Conservation (phyloP, 768 basidiomycete genomes). For the Phlebiopsis gigantea region DNA sequence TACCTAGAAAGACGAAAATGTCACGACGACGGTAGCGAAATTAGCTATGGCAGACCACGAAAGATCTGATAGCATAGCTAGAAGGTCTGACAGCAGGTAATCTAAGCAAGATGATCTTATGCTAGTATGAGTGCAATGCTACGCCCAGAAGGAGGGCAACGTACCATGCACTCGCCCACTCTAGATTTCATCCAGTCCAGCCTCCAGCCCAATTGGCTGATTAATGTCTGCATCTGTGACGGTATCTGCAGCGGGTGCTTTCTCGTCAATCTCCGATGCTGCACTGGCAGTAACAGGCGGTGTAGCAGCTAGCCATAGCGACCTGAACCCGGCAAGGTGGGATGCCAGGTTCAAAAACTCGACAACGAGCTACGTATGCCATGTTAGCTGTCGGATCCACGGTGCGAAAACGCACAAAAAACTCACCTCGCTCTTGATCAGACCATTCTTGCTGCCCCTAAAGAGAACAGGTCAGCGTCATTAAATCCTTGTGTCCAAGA, state of each 20-base stretch:
- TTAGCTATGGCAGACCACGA: too few species aligned
- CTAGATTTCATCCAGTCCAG: conserved; percentile 13
- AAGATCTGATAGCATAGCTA: too few species aligned
- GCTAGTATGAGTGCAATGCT: too few species aligned
- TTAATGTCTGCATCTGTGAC: conserved; percentile 9
- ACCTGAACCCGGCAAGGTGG: conserved; percentile 56
- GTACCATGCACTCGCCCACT: too few species aligned
- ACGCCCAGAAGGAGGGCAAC: too few species aligned
- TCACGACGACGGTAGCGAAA: too few species aligned
- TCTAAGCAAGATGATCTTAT: too few species aligned
- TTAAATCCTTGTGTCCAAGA: background rate
- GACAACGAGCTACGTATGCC: conserved; percentile 31
- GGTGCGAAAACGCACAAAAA: background rate
- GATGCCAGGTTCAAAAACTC: conserved; percentile 41
- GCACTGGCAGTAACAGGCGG: conserved; percentile 25
- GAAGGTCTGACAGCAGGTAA: too few species aligned
- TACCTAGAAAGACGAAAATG: too few species aligned
- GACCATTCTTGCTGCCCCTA: background rate
- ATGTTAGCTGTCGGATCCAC: background rate
- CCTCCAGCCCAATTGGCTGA: conserved; percentile 8
- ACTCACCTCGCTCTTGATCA: conserved; percentile 3
- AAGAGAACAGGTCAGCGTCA: background rate
- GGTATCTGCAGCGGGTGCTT: background rate
- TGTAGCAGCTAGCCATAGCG: conserved; percentile 69
- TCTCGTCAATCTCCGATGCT: background rate